These are phyloP conservation scores for Candida morakotiae DNA, from an alignment of 805 yeast species.

Conservation along the genomic window DNA sequence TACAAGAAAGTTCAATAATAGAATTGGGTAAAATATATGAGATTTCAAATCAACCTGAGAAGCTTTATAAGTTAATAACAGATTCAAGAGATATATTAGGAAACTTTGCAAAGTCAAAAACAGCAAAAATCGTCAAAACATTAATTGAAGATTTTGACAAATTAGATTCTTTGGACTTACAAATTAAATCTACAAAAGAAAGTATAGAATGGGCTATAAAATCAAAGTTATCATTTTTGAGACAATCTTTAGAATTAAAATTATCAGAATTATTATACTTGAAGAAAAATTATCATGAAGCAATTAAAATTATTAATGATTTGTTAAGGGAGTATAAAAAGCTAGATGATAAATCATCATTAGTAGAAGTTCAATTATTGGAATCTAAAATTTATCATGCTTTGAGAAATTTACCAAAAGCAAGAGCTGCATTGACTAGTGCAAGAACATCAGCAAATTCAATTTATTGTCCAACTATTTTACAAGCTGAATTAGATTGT, in stretches of 20 bases:
- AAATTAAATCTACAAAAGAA: slow-evolving; percentile 69
- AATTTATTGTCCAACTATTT: slow-evolving; percentile 88
- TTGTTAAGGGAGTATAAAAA: slow-evolving; percentile 84
- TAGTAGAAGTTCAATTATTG: slow-evolving; percentile 91
- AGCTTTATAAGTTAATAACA: slow-evolving; percentile 59
- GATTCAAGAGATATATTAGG: slow-evolving; percentile 69
- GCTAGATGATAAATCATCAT: slow-evolving; percentile 90
- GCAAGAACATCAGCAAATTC: slow-evolving; percentile 98
- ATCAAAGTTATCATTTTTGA: slow-evolving; percentile 81
- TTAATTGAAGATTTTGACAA: slow-evolving; percentile 74
- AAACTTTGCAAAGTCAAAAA: slow-evolving; percentile 85
- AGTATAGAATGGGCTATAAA: slow-evolving; percentile 83
- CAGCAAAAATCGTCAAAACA: slow-evolving; percentile 83
- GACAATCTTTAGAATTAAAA: slow-evolving; percentile 84
- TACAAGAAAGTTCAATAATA: slow-evolving; percentile 62
- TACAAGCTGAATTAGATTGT: slow-evolving; percentile 91
- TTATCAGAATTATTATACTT: slow-evolving; percentile 72
- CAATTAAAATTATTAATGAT: slow-evolving; percentile 66
- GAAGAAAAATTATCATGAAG: slow-evolving; percentile 60
- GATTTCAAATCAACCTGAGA: slow-evolving; percentile 39
- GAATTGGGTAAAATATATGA: slow-evolving; percentile 76
- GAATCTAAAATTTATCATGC: slow-evolving; percentile 91
- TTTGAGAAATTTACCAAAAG: slow-evolving; percentile 83
- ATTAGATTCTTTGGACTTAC: slow-evolving; percentile 59
- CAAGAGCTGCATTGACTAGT: slow-evolving; percentile 87